phyloP scores from a whole-genome alignment of 192 early-diverging fungal species.

The Rhizophagus sp. region DNA sequence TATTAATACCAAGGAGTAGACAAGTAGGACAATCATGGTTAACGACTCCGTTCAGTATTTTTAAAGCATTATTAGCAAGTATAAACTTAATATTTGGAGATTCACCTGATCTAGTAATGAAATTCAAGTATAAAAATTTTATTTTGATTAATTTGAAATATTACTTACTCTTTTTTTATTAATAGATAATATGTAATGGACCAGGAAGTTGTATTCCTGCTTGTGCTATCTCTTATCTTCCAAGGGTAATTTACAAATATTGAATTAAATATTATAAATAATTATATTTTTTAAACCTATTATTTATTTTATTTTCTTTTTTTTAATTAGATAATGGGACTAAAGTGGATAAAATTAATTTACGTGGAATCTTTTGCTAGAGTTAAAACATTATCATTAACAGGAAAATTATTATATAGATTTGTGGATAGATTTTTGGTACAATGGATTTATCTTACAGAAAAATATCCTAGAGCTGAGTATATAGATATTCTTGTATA shows the following conservation, averaged over 20 bases:
- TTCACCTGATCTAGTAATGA: slow-evolving; percentile 62
- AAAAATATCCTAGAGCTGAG: slow-evolving; percentile 58
- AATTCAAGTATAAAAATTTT: background rate
- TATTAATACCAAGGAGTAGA: slow-evolving; percentile 67
- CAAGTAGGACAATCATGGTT: slow-evolving; percentile 71
- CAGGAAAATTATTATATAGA: slow-evolving; percentile 78
- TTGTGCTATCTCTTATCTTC: slow-evolving; percentile 59
- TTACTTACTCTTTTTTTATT: background rate
- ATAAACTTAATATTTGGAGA: slow-evolving; percentile 41
- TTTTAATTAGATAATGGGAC: slow-evolving; percentile 46
- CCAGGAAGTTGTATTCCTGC: slow-evolving; percentile 86
- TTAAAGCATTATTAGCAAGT: slow-evolving; percentile 48
- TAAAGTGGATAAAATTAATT: slow-evolving; percentile 62
- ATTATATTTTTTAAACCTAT: background rate
- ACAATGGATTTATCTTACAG: slow-evolving; percentile 76
- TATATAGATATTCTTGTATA: slow-evolving; percentile 69
- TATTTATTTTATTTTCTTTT: no score
- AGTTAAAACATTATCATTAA: slow-evolving; percentile 81
- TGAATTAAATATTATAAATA: background rate
- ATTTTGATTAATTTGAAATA: background rate
- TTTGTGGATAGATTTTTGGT: slow-evolving; percentile 87
- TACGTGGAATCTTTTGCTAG: slow-evolving; percentile 95
- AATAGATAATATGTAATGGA: slow-evolving; percentile 82
- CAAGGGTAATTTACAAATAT: slow-evolving; percentile 48
- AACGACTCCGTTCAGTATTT: slow-evolving; percentile 51